phyloP scores from a whole-genome alignment of 129 eudicot species.

The carrot (Daucus carota) region DH1_v3.0 NC_030385.2:11975001-11975500 shows the following conservation, averaged over 20 bases:
- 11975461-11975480: slow-evolving; percentile 66
- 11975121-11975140: background rate
- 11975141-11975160: background rate
- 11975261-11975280: background rate
- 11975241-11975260: background rate
- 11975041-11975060: background rate
- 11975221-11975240: background rate
- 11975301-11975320: background rate
- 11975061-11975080: background rate
- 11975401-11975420: slow-evolving; percentile 45
- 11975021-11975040: slow-evolving; percentile 1
- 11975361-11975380: slow-evolving; percentile 84
- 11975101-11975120: background rate
- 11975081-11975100: background rate
- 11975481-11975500: slow-evolving; percentile 67
- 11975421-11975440: slow-evolving; percentile 58
- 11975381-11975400: slow-evolving; percentile 80
- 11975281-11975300: background rate
- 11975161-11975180: background rate
- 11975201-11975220: background rate
- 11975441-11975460: slow-evolving; percentile 52
- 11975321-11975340: background rate
- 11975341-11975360: slow-evolving; percentile 79
- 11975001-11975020: slow-evolving; percentile 68
- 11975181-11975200: background rate